phyloP scores from a whole-genome alignment of 768 basidiomycete genomes.

The Hericium rajendrae region DNA sequence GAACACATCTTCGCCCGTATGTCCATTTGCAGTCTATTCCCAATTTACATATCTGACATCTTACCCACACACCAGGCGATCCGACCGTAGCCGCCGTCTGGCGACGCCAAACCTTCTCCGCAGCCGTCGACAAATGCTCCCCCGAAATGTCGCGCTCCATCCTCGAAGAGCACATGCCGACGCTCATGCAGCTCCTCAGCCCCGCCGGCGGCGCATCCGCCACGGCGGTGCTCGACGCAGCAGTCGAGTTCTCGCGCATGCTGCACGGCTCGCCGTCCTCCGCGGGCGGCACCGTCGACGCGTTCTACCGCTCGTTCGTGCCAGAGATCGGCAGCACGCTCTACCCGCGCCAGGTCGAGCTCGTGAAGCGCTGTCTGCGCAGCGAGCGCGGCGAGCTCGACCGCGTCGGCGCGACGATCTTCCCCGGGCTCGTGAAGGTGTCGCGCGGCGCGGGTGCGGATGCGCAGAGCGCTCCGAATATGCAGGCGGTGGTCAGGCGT shows the following conservation, averaged over 20 bases:
- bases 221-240: conserved; percentile 56
- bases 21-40: too few species aligned
- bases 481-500: conserved; percentile 69
- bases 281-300: conserved; percentile 42
- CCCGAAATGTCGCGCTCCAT: conserved; percentile 61
- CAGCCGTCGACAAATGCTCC: conserved; percentile 70
- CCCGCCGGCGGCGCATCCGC: conserved; percentile 27
- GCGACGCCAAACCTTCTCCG: conserved; percentile 84
- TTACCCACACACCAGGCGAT: too few species aligned
- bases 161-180: conserved; percentile 62
- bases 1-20: conserved; percentile 84
- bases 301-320: conserved; percentile 81
- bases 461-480: conserved; percentile 33
- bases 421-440: conserved; percentile 83
- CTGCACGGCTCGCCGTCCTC: conserved; percentile 59
- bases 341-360: conserved; percentile 73
- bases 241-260: conserved; percentile 78
- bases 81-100: conserved; percentile 85
- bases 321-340: conserved; percentile 71
- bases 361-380: conserved; percentile 71
- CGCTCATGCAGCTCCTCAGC: conserved; percentile 45
- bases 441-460: conserved; percentile 31
- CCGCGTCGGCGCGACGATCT: conserved; percentile 74
- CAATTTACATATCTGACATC: too few species aligned
- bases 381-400: conserved; percentile 69